phyloP scores from a whole-genome alignment of 1,284 basidiomycete species.

The Trichosporon coremiiforme region DNA sequence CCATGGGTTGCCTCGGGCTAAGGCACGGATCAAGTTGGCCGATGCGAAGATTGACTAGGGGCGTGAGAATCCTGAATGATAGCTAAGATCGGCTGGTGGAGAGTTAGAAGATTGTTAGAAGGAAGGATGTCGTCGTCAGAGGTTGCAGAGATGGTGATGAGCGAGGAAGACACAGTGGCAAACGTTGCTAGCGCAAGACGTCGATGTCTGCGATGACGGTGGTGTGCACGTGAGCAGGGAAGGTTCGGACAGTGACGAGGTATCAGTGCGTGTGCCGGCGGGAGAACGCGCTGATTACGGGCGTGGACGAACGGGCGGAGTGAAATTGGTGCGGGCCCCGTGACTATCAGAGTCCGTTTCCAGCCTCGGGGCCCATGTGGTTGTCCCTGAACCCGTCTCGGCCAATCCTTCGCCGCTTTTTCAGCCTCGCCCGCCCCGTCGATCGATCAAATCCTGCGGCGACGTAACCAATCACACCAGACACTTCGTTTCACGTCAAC shows the following conservation, averaged over 20 bases:
- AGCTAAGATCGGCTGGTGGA: background rate
- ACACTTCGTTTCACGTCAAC: background rate
- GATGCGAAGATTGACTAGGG: background rate
- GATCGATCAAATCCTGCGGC: slow-evolving; percentile 8
- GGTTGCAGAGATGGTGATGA: background rate
- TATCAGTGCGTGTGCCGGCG: background rate
- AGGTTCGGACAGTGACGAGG: background rate
- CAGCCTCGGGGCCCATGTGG: slow-evolving; percentile 9
- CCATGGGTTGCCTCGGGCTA: background rate
- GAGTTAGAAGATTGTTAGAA: background rate
- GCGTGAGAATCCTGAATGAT: background rate
- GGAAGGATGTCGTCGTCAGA: background rate
- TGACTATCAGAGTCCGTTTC: background rate
- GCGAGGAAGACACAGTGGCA: background rate
- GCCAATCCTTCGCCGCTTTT: slow-evolving; percentile 1
- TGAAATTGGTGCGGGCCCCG: background rate
- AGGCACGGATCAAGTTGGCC: background rate
- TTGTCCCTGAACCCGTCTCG: background rate
- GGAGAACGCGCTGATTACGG: background rate
- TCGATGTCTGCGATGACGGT: background rate
- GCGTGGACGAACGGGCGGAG: background rate
- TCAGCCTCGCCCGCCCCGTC: slow-evolving; percentile 12
- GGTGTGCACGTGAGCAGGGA: background rate
- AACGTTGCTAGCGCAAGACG: background rate
- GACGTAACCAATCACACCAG: slow-evolving; percentile 10